Conservation (phyloP, 2,329 filamentous ascomycete genomes). For the Hypoxylon sp. region DNA sequence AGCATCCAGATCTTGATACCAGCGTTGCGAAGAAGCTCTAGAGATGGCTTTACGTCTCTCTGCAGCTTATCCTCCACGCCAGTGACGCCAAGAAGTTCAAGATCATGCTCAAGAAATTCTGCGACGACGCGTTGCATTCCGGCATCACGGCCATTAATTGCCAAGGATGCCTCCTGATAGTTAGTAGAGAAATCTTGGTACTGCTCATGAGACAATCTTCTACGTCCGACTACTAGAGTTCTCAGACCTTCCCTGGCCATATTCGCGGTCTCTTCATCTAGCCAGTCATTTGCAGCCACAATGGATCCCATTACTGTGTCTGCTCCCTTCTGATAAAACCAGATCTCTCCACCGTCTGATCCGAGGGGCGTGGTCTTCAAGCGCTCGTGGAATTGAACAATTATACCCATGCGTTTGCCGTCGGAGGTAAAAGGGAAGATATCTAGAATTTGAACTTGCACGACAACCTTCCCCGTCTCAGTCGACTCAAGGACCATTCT, state of each 20-base stretch:
- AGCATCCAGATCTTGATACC: slow-evolving; percentile 99
- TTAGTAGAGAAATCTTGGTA: slow-evolving; percentile 84
- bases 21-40: slow-evolving; percentile 95
- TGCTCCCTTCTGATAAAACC: slow-evolving; percentile 98
- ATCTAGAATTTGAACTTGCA: slow-evolving; percentile 90
- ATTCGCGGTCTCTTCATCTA: slow-evolving; percentile 98
- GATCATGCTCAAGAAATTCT: slow-evolving; percentile 85
- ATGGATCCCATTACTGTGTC: slow-evolving; percentile 99
- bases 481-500: slow-evolving; percentile 86
- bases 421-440: slow-evolving; percentile 98
- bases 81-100: slow-evolving; percentile 96
- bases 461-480: slow-evolving; percentile 79
- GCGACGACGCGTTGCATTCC: slow-evolving; percentile 86
- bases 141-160: slow-evolving; percentile 83
- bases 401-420: slow-evolving; percentile 97
- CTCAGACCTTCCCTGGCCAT: slow-evolving; percentile 98
- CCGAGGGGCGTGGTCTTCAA: slow-evolving; percentile 64
- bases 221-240: slow-evolving; percentile 95
- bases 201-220: slow-evolving; percentile 81
- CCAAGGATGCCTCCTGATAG: slow-evolving; percentile 85
- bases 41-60: slow-evolving; percentile 92
- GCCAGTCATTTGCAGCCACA: slow-evolving; percentile 96
- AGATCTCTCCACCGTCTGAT: slow-evolving; percentile 81
- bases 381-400: slow-evolving; percentile 84
- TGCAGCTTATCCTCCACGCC: slow-evolving; percentile 98